Percentiles rank a stretch among this genome's conserved stretches.
Evolutionary conservation across 208 protist species (phyloP).

Genomic region (Leishmania major): DNA sequence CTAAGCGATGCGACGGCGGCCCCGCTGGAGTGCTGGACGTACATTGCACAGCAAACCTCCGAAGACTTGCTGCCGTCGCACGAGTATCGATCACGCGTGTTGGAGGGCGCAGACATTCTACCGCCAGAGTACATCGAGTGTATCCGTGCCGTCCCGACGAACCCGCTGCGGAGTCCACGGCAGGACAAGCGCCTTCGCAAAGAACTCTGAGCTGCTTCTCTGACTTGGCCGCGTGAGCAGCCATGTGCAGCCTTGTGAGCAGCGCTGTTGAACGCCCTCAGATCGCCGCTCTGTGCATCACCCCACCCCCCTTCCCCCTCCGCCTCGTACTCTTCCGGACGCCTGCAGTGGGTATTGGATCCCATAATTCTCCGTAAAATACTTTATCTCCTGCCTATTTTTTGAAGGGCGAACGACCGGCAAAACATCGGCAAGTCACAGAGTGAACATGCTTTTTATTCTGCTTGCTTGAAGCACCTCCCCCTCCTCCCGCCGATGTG

Average conservation of each 20-base stretch:
- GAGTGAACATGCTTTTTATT: neutral
- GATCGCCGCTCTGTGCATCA: neutral
- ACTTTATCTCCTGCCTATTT: neutral
- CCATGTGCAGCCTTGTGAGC: neutral
- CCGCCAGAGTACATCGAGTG: slow-evolving; percentile 45
- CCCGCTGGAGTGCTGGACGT: slow-evolving; percentile 39
- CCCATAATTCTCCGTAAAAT: too few relatives aligned
- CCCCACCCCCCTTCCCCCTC: too few relatives aligned
- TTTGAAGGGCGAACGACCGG: neutral
- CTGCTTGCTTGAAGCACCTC: neutral
- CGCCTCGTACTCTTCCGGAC: too few relatives aligned
- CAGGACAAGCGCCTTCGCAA: slow-evolving; percentile 46
- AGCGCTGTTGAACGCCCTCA: neutral
- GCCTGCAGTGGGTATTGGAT: too few relatives aligned
- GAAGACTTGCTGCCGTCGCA: slow-evolving; percentile 45
- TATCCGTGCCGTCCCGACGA: slow-evolving; percentile 34
- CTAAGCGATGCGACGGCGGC: slow-evolving; percentile 18
- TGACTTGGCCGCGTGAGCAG: neutral
- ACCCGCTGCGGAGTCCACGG: slow-evolving; percentile 48
- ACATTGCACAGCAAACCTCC: slow-evolving; percentile 44
- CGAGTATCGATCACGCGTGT: slow-evolving; percentile 51
- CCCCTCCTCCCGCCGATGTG: neutral
- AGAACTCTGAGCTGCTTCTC: slow-evolving; percentile 25
- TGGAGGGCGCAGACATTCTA: slow-evolving; percentile 49
- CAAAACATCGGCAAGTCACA: neutral